Conservation (phyloP, 2,329 filamentous ascomycete genomes). For the Gaeumannomyces sp. region DNA sequence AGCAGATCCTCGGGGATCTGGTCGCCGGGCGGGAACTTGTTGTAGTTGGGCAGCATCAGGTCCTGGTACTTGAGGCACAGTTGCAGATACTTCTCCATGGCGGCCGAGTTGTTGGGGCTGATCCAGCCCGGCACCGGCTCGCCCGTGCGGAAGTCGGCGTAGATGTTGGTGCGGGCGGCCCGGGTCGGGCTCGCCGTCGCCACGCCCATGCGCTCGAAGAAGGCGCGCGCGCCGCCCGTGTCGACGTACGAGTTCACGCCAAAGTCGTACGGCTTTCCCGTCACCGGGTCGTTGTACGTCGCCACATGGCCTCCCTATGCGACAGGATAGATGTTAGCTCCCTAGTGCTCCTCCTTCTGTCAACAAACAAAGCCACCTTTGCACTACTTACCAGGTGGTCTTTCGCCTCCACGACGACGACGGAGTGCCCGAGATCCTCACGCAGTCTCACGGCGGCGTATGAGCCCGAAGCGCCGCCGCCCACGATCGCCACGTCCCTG, state of each 20-base stretch:
- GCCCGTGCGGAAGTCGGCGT: slow-evolving; percentile 32
- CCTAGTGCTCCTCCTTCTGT: too few relatives aligned
- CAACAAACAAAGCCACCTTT: too few relatives aligned
- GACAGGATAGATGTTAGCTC: background rate
- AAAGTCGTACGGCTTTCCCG: slow-evolving; percentile 26
- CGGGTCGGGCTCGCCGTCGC: slow-evolving; percentile 19
- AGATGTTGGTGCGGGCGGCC: slow-evolving; percentile 23
- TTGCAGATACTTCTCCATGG: slow-evolving; percentile 15
- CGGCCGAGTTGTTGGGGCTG: slow-evolving; percentile 14
- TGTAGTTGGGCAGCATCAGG: slow-evolving; percentile 28
- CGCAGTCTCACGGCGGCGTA: slow-evolving; percentile 30
- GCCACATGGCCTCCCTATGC: slow-evolving; percentile 41
- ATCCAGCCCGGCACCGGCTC: slow-evolving; percentile 20
- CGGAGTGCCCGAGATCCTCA: slow-evolving; percentile 27
- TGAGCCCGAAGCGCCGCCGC: slow-evolving; percentile 30
- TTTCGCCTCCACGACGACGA: slow-evolving; percentile 31
- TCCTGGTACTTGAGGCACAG: slow-evolving; percentile 25
- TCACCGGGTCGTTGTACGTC: slow-evolving; percentile 39
- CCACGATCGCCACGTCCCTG: slow-evolving; percentile 29
- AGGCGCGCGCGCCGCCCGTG: slow-evolving; percentile 31
- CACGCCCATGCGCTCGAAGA: slow-evolving; percentile 39
- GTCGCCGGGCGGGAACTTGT: slow-evolving; percentile 35
- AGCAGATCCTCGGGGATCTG: slow-evolving; percentile 39
- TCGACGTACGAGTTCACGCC: slow-evolving; percentile 33
- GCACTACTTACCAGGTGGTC: slow-evolving; percentile 22